Conservation (phyloP, 306 rosid species). For the Vigna nakashimae region DNA sequence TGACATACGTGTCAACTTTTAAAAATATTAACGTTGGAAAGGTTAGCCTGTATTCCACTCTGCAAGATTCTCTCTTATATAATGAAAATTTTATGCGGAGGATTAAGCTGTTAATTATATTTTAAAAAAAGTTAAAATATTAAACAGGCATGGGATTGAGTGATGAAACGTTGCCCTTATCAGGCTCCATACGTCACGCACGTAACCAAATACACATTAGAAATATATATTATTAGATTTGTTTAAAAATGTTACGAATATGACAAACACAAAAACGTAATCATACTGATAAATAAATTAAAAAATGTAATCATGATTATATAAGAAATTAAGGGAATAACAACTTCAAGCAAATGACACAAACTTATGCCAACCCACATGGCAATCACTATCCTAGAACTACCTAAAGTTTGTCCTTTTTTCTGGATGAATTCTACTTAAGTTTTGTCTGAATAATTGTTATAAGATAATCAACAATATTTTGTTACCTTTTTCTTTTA, state of each 20-base stretch:
- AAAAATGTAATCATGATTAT: background rate
- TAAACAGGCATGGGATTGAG: background rate
- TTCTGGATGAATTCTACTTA: background rate
- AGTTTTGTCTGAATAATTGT: background rate
- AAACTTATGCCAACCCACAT: conserved; percentile 8
- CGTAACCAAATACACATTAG: background rate
- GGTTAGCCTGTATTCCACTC: background rate
- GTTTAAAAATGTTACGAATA: background rate
- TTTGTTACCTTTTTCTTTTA: no score
- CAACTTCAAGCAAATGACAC: background rate
- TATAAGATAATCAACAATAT: background rate
- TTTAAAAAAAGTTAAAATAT: background rate
- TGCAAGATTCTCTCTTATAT: background rate
- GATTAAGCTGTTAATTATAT: background rate
- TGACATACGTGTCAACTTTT: background rate
- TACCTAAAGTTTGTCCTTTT: conserved; percentile 9
- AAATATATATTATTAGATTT: background rate
- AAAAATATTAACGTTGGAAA: background rate
- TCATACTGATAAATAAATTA: background rate
- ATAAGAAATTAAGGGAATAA: background rate
- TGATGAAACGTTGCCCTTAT: conserved; percentile 7
- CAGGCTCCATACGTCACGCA: conserved; percentile 13
- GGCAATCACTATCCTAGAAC: conserved; percentile 8
- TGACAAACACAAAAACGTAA: background rate
- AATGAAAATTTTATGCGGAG: background rate